Conservation (phyloP, 1,139 yeast species). For the Pichia cactophila region DNA sequence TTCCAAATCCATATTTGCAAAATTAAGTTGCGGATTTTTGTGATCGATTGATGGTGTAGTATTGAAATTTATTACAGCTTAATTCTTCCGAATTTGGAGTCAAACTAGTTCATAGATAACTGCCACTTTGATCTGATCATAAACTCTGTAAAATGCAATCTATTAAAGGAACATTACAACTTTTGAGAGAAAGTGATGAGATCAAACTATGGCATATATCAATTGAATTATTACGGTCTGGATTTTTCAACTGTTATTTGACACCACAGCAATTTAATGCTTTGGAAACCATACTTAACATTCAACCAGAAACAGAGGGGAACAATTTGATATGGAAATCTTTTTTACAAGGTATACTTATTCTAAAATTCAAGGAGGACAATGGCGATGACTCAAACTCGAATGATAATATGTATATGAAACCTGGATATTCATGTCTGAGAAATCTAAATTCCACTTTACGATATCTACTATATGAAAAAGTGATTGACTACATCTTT, state of each 20-base stretch:
- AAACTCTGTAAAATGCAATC: background rate
- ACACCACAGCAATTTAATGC: slow-evolving; percentile 57
- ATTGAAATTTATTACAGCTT: too few relatives aligned
- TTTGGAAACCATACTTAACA: slow-evolving; percentile 37
- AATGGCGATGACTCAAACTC: slow-evolving; percentile 12
- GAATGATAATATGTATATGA: slow-evolving; percentile 29
- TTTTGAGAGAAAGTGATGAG: slow-evolving; percentile 39
- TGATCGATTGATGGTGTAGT: too few relatives aligned
- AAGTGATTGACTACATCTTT: slow-evolving; percentile 49
- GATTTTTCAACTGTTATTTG: slow-evolving; percentile 51
- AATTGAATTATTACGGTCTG: slow-evolving; percentile 37
- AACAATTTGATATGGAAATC: slow-evolving; percentile 41
- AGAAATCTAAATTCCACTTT: slow-evolving; percentile 54
- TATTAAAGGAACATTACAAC: slow-evolving; percentile 25
- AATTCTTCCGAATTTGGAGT: too few relatives aligned
- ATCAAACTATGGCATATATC: slow-evolving; percentile 40
- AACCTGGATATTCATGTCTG: slow-evolving; percentile 43
- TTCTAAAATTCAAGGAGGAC: slow-evolving; percentile 29
- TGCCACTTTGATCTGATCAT: too few relatives aligned
- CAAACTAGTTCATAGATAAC: too few relatives aligned
- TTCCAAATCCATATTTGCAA: background rate
- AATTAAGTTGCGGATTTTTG: background rate
- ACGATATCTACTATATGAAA: slow-evolving; percentile 66
- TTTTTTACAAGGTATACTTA: slow-evolving; percentile 47
- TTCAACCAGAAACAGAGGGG: slow-evolving; percentile 17